These are phyloP conservation scores for Solidago caesia DNA, from an alignment of 129 eudicot species.

Conservation along the genomic window DNA sequence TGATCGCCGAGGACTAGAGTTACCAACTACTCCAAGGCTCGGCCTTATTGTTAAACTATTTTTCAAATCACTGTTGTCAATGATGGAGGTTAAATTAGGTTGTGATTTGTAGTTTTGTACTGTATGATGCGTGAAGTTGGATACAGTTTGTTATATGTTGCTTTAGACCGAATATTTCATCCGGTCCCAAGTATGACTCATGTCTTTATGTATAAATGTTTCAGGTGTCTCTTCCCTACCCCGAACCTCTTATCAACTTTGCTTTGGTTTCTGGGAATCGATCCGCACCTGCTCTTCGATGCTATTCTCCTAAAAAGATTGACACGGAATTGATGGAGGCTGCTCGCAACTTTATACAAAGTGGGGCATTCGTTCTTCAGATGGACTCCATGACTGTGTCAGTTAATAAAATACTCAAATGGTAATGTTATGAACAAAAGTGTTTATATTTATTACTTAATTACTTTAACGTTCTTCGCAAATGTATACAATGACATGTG, in stretches of 20 bases:
- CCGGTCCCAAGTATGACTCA: neutral
- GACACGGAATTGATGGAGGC: conserved; percentile 62
- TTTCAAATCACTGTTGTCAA: neutral
- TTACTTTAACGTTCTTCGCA: neutral
- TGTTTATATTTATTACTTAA: neutral
- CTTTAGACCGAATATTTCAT: neutral
- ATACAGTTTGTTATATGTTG: neutral
- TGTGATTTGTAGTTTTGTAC: neutral
- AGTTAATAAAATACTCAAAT: conserved; percentile 52
- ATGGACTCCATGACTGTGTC: conserved; percentile 45
- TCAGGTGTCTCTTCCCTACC: conserved; percentile 60
- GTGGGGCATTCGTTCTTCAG: conserved; percentile 54
- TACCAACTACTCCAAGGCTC: neutral
- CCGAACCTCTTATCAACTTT: conserved; percentile 73
- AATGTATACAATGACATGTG: neutral
- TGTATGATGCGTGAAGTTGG: neutral
- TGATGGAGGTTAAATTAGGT: neutral
- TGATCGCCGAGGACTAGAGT: neutral
- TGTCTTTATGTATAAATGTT: conserved; percentile 9
- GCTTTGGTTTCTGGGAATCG: conserved; percentile 59
- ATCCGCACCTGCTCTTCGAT: conserved; percentile 68
- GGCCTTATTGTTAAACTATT: neutral
- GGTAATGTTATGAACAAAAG: conserved; percentile 39
- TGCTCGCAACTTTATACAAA: conserved; percentile 47
- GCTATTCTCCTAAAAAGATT: conserved; percentile 66